Conservation (phyloP, 345 rosid species). For the Moricandia moricandioides region DNA sequence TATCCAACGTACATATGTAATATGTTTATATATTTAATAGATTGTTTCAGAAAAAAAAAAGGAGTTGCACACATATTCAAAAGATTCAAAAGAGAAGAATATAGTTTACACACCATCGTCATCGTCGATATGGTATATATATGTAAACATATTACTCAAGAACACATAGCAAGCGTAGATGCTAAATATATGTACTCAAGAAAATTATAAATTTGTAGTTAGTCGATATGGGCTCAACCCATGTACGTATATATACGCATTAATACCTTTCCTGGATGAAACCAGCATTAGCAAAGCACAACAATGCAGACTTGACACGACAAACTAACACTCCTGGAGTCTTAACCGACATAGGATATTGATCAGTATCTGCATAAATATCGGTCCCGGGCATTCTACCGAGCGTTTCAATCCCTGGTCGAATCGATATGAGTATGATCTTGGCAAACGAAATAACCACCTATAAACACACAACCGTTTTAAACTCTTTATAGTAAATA, state of each 20-base stretch:
- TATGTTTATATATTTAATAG: background rate
- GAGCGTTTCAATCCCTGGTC: slow-evolving; percentile 63
- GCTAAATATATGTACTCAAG: background rate
- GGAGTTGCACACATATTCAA: slow-evolving; percentile 1
- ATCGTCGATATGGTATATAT: too few species aligned
- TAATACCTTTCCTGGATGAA: slow-evolving; percentile 56
- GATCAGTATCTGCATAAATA: slow-evolving; percentile 53
- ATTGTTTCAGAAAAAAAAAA: background rate
- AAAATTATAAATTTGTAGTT: background rate
- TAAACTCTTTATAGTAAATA: background rate
- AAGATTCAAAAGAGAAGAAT: too few species aligned
- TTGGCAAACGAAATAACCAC: slow-evolving; percentile 71
- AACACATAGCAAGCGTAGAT: background rate
- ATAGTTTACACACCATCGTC: background rate
- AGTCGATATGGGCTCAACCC: background rate
- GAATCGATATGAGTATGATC: slow-evolving; percentile 64
- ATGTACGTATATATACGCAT: background rate
- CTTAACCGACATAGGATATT: slow-evolving; percentile 73
- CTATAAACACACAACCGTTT: slow-evolving; percentile 36
- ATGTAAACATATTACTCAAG: too few species aligned
- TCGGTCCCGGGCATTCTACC: slow-evolving; percentile 66
- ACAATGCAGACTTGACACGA: slow-evolving; percentile 69
- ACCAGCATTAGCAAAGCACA: slow-evolving; percentile 86
- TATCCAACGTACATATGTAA: background rate
- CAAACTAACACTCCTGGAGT: slow-evolving; percentile 52